These are phyloP conservation scores for Monosporascus sp. DNA, from an alignment of 2,329 filamentous ascomycete genomes.

Conservation along the genomic window DNA sequence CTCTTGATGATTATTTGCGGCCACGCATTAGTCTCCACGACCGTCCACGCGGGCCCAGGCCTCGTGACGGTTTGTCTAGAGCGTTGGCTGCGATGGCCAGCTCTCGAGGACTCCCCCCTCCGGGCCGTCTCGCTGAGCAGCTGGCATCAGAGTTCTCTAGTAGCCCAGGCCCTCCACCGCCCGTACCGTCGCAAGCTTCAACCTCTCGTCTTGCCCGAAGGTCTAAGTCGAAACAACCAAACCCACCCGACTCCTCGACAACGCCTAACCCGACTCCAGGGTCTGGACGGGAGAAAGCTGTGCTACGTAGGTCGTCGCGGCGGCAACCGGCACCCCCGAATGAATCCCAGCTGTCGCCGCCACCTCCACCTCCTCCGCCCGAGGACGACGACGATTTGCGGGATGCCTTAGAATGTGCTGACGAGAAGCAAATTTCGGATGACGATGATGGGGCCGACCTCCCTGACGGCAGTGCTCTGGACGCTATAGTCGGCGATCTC, in stretches of 20 bases:
- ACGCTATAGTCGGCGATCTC: conserved; percentile 85
- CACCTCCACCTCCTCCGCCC: conserved; percentile 49
- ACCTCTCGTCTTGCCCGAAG: conserved; percentile 39
- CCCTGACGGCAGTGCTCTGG: conserved; percentile 63
- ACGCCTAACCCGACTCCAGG: conserved; percentile 42
- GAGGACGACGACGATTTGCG: conserved; percentile 58
- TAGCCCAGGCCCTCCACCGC: conserved; percentile 32
- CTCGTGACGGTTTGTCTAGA: conserved; percentile 58
- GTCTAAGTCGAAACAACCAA: conserved; percentile 42
- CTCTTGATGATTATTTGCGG: conserved; percentile 89
- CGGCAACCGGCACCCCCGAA: conserved; percentile 46
- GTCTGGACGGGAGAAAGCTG: conserved; percentile 52
- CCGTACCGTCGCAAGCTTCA: conserved; percentile 34
- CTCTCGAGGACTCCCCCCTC: conserved; percentile 55
- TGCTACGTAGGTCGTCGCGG: conserved; percentile 58
- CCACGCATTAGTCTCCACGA: conserved; percentile 82
- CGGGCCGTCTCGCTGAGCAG: conserved; percentile 43
- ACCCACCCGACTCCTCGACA: conserved; percentile 33
- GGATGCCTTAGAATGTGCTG: conserved; percentile 81
- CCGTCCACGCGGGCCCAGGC: conserved; percentile 58
- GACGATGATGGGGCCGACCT: conserved; percentile 58
- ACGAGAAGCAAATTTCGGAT: conserved; percentile 78
- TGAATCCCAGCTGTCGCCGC: conserved; percentile 46
- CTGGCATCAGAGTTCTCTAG: conserved; percentile 31
- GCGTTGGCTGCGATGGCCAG: conserved; percentile 74